Percentiles rank a stretch among this genome's conserved stretches.
phyloP scores from a whole-genome alignment of 2,329 filamentous ascomycete genomes.

The Sporothrix curviconia region DNA sequence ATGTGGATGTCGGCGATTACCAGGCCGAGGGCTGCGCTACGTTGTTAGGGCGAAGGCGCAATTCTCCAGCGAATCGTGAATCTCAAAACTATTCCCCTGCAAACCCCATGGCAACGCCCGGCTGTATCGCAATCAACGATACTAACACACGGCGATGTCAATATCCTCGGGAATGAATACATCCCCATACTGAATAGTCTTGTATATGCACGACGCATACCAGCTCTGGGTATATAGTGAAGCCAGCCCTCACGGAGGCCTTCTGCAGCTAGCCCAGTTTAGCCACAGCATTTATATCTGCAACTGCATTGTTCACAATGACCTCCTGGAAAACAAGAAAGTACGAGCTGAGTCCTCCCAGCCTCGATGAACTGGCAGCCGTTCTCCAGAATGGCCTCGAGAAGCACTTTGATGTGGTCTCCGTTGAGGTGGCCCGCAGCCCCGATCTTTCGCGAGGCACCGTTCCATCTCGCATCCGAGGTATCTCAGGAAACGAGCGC shows the following conservation, averaged over 20 bases:
- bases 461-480: slow-evolving; percentile 34
- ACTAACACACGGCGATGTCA: no score
- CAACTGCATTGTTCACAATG: background rate
- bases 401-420: background rate
- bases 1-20: slow-evolving; percentile 1
- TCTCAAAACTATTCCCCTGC: background rate
- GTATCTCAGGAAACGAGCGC: slow-evolving; percentile 33
- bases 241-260: no score
- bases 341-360: slow-evolving; percentile 1
- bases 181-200: no score
- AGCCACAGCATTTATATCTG: no score
- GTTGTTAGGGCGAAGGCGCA: slow-evolving; percentile 4
- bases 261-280: no score
- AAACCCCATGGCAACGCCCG: background rate
- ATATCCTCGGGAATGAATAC: no score
- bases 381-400: background rate
- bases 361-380: background rate
- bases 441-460: slow-evolving; percentile 33
- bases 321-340: background rate
- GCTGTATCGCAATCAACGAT: no score
- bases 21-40: background rate
- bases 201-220: no score
- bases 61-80: background rate
- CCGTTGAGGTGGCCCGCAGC: background rate
- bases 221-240: no score